phyloP scores from a whole-genome alignment of 208 protist species.

The Leishmania amazonensis region DNA sequence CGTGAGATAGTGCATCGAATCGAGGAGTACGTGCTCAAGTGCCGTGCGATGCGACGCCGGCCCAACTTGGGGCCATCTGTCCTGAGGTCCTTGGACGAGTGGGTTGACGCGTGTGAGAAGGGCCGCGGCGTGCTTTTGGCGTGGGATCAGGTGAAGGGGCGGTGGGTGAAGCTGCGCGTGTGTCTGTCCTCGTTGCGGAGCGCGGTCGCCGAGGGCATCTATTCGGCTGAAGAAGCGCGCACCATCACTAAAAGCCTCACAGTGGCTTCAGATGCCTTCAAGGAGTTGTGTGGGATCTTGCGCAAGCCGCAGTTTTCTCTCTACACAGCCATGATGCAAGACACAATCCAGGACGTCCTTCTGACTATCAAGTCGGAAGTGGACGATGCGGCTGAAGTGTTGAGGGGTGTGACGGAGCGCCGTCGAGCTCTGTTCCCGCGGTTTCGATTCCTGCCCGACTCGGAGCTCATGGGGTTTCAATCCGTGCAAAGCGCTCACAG shows the following conservation, averaged over 20 bases:
- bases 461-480: slow-evolving; percentile 81
- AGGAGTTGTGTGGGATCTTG: slow-evolving; percentile 44
- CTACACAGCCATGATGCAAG: slow-evolving; percentile 90
- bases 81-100: slow-evolving; percentile 66
- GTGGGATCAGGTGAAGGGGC: slow-evolving; percentile 49
- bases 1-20: slow-evolving; percentile 37
- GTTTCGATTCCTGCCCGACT: slow-evolving; percentile 94
- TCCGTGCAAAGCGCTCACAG: slow-evolving; percentile 46
- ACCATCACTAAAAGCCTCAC: slow-evolving; percentile 14
- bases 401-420: slow-evolving; percentile 91
- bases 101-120: slow-evolving; percentile 70
- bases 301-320: slow-evolving; percentile 86
- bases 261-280: slow-evolving; percentile 27
- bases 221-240: slow-evolving; percentile 2
- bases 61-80: slow-evolving; percentile 60
- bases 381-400: slow-evolving; percentile 86
- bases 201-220: slow-evolving; percentile 13
- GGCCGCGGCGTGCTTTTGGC: slow-evolving; percentile 49
- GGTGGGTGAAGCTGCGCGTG: slow-evolving; percentile 37
- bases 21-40: slow-evolving; percentile 62
- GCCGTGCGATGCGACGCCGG: slow-evolving; percentile 48
- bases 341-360: slow-evolving; percentile 92
- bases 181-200: slow-evolving; percentile 29
- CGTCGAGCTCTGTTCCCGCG: slow-evolving; percentile 91
- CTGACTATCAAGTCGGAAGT: slow-evolving; percentile 82